Conservation (phyloP, 2,329 filamentous ascomycete species). For the Aspergillus brunneoviolaceus region DNA sequence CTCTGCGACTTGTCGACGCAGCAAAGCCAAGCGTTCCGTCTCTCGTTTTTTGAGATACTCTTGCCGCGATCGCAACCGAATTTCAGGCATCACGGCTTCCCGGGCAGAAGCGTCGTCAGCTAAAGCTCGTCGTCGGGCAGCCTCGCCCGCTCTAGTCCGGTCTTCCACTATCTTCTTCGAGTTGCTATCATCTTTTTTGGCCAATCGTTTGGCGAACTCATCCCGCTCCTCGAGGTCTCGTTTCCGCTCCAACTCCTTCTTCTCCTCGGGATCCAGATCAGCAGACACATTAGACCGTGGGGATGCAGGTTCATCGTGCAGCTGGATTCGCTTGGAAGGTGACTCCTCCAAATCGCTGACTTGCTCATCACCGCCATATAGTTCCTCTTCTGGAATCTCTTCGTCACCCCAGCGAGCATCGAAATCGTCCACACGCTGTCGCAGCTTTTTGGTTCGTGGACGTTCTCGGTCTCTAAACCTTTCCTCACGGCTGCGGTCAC, state of each 20-base stretch:
- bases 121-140: conserved; percentile 61
- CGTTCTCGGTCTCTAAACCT: conserved; percentile 45
- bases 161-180: conserved; percentile 69
- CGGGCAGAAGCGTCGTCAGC: conserved; percentile 68
- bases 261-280: conserved; percentile 61
- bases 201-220: conserved; percentile 74
- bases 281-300: conserved; percentile 34
- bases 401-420: conserved; percentile 83
- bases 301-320: conserved; percentile 55
- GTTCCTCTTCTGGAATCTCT: conserved; percentile 49
- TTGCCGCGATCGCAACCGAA: conserved; percentile 81
- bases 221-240: conserved; percentile 73
- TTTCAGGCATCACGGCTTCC: conserved; percentile 71
- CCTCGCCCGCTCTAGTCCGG: conserved; percentile 57
- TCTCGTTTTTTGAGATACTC: conserved; percentile 94
- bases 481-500: conserved; percentile 37
- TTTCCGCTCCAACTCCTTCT: conserved; percentile 58
- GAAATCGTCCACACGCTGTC: conserved; percentile 57
- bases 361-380: conserved; percentile 48
- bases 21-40: conserved; percentile 76
- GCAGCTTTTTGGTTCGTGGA: conserved; percentile 51
- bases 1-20: conserved; percentile 86
- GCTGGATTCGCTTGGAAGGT: conserved; percentile 67
- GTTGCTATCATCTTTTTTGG: conserved; percentile 67
- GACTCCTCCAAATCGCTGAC: conserved; percentile 66